Evolutionary conservation across 352 stramenopile species (phyloP).

Genomic region (Globisporangium megalacanthum): DNA sequence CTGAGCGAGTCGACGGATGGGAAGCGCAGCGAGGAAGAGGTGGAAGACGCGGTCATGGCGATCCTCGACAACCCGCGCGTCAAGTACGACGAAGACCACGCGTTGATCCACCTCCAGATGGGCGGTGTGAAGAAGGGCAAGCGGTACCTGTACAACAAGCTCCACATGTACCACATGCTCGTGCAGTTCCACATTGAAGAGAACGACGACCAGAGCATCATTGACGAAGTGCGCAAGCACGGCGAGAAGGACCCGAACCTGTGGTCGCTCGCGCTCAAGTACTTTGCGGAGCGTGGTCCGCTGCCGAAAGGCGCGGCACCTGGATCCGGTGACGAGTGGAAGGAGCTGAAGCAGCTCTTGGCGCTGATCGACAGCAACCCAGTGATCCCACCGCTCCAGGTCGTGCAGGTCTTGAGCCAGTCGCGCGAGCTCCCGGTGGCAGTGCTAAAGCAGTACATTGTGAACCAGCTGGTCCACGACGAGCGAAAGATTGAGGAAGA

Average conservation of each 20-base stretch:
- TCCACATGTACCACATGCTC: slow-evolving; percentile 93
- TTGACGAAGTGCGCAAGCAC: slow-evolving; percentile 87
- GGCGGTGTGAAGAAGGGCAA: slow-evolving; percentile 89
- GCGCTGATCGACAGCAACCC: slow-evolving; percentile 73
- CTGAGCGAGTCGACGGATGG: slow-evolving; percentile 61
- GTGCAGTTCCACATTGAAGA: slow-evolving; percentile 93
- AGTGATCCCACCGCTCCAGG: slow-evolving; percentile 78
- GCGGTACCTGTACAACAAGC: slow-evolving; percentile 92
- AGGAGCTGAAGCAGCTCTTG: slow-evolving; percentile 73
- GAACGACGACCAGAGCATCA: slow-evolving; percentile 86
- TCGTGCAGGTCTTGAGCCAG: slow-evolving; percentile 83
- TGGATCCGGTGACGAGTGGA: slow-evolving; percentile 56
- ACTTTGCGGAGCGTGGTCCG: slow-evolving; percentile 84
- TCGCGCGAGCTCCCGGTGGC: slow-evolving; percentile 74
- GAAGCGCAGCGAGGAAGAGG: slow-evolving; percentile 42
- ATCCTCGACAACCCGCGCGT: slow-evolving; percentile 89
- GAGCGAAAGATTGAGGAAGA: slow-evolving; percentile 83
- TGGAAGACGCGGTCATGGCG: slow-evolving; percentile 76
- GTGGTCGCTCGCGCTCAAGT: slow-evolving; percentile 87
- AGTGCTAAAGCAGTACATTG: slow-evolving; percentile 82
- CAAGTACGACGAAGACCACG: slow-evolving; percentile 90
- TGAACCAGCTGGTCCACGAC: slow-evolving; percentile 76
- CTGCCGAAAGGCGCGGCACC: slow-evolving; percentile 52
- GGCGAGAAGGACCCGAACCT: slow-evolving; percentile 87
- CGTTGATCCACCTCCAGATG: slow-evolving; percentile 92